phyloP scores from a whole-genome alignment of 179 eudicot species.

The Heliamphora pulchella region DNA sequence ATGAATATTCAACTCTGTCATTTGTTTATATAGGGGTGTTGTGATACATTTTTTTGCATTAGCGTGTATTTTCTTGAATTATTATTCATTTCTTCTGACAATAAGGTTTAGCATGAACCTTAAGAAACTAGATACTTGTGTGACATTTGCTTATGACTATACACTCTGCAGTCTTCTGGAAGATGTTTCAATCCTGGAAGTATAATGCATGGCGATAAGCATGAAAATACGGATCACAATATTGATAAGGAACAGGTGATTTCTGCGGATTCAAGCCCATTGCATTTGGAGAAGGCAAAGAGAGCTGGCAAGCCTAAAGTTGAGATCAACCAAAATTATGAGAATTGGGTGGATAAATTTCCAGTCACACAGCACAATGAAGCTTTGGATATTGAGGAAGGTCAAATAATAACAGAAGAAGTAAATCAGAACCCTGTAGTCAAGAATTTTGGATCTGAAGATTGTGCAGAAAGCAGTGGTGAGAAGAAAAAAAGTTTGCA shows the following conservation, averaged over 20 bases:
- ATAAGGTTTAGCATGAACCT: slow-evolving; percentile 9
- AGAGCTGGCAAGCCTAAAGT: slow-evolving; percentile 6
- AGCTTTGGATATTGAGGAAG: slow-evolving; percentile 50
- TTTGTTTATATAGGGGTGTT: background rate
- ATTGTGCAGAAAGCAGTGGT: slow-evolving; percentile 11
- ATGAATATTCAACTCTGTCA: background rate
- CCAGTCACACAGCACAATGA: slow-evolving; percentile 18
- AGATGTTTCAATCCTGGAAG: slow-evolving; percentile 25
- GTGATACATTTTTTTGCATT: slow-evolving; percentile 3
- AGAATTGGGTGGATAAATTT: slow-evolving; percentile 14
- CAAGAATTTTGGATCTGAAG: slow-evolving; percentile 15
- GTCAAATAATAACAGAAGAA: slow-evolving; percentile 50
- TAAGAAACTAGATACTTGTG: slow-evolving; percentile 16
- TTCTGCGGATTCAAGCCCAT: slow-evolving; percentile 10
- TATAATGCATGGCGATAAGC: slow-evolving; percentile 3
- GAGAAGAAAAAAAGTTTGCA: slow-evolving; percentile 14
- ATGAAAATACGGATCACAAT: background rate
- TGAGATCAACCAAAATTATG: slow-evolving; percentile 16
- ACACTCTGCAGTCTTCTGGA: slow-evolving; percentile 39
- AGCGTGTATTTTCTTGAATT: too few relatives aligned
- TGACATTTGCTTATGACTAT: slow-evolving; percentile 27
- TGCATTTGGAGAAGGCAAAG: slow-evolving; percentile 13
- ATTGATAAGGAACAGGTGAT: slow-evolving; percentile 3
- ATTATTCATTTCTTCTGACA: slow-evolving; percentile 5
- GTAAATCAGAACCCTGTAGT: slow-evolving; percentile 13